Evolutionary conservation across 2,329 filamentous ascomycete species (phyloP).

Genomic region (Fusarium tanahbumbuense): DNA sequence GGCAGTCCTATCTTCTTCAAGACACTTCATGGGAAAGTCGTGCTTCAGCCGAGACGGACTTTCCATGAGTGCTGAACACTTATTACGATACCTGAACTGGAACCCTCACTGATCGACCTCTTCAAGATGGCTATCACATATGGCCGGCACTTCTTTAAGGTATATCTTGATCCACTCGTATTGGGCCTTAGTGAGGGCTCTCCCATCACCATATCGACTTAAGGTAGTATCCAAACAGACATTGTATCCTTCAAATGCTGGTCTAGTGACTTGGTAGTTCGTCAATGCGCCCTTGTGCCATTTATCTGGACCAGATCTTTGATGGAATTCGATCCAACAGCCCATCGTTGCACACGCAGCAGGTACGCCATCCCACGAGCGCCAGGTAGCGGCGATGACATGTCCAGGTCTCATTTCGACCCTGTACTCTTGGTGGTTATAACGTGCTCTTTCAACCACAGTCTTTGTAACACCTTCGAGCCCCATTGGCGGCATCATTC

Average conservation of each 20-base stretch:
- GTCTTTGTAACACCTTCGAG: not conserved
- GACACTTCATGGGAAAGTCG: not conserved
- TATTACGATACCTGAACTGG: no score
- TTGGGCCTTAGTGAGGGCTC: not conserved
- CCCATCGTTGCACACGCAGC: not conserved
- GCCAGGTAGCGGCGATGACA: not conserved
- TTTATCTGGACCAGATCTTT: not conserved
- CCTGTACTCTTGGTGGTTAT: not conserved
- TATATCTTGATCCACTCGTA: not conserved
- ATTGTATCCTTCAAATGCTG: not conserved
- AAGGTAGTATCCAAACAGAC: not conserved
- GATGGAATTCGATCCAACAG: not conserved
- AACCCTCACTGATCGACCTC: not conserved
- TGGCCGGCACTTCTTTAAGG: not conserved
- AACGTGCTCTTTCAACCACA: not conserved
- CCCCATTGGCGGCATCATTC: not conserved
- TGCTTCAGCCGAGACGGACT: not conserved
- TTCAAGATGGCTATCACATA: not conserved
- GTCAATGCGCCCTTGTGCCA: not conserved
- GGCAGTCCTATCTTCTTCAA: not conserved
- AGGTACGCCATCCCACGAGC: not conserved
- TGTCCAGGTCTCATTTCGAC: not conserved
- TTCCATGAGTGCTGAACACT: not conserved
- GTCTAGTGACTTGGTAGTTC: not conserved
- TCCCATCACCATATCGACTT: not conserved